Conservation (phyloP, 495 filamentous ascomycete species). For the Lepraria neglecta region DNA sequence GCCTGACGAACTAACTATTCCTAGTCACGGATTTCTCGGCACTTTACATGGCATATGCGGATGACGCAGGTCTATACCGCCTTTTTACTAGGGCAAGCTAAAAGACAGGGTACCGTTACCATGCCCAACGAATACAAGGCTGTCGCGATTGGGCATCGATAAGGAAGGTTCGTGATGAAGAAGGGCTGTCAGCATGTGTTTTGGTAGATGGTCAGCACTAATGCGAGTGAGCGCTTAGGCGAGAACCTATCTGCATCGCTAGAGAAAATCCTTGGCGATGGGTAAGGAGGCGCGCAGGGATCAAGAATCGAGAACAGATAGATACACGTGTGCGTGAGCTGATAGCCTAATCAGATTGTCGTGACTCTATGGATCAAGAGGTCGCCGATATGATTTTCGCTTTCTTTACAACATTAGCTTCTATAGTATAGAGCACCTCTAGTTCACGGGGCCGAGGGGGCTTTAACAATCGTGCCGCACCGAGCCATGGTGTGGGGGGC, state of each 20-base stretch:
- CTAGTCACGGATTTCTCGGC: neutral
- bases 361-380: neutral
- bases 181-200: neutral
- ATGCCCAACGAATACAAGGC: neutral
- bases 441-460: too few species aligned
- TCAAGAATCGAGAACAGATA: neutral
- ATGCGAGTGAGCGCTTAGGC: neutral
- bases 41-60: neutral
- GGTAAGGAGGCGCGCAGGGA: neutral
- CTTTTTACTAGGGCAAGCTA: neutral
- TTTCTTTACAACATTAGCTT: too few species aligned
- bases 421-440: too few species aligned
- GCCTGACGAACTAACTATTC: neutral
- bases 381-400: neutral
- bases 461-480: too few species aligned
- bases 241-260: neutral
- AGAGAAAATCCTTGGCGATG: neutral
- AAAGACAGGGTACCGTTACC: neutral
- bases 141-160: neutral
- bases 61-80: neutral
- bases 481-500: too few species aligned
- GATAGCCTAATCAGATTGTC: neutral
- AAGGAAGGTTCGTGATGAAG: neutral
- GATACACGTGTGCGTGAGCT: slow-evolving; percentile 5
- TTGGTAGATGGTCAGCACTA: neutral